Evolutionary conservation across 495 filamentous ascomycete species (phyloP), one percentile per base, ranked within the genome.

Genomic region (Neurospora sp.): DNA sequence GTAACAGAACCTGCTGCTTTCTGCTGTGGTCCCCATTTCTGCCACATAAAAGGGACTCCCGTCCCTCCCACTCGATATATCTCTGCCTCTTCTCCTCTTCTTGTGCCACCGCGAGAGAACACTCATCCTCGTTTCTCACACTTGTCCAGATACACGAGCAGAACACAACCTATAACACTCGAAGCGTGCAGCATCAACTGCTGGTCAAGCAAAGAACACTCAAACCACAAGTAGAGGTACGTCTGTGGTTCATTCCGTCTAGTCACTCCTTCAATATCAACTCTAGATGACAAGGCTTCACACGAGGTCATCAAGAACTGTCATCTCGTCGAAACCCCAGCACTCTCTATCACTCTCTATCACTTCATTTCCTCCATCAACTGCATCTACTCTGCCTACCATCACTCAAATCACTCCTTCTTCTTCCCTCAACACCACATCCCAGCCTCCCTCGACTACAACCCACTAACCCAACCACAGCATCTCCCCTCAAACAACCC

Each of bases 1-100:
- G 53, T 61, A 61, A 61, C 27, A 61, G 16, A 2, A 9, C 53
- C 27, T 35, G 27, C 12, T 35, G 12, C 53, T 61, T 61, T 0
- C 12, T 61, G 53, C 35, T 2, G 53, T 61, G 22, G 53, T 35
- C 38, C 69, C 71, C 70, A 68, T 53, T 22, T 68, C 48, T 68
- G 46, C 70, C 73, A 70, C 59, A 75, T 76, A 74, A 80, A 80
- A 69, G 69, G 68, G 72, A 61, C 40, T 73, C 71, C 72, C 68
- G 70, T 75, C 73, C 75, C 61, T 73, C 71, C 74, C 46, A 53
- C 42, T 53, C 6, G 12, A 16, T 35, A 61, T 61, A 61, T 16
- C 5, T 72, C 53, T n/a, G 18, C 35, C 22, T 75, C 70, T 59
- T 42, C 76, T 74, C 59, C 70, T 70, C 71, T 68, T 70, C 72